Conservation (phyloP, 177 flowering plant genomes). For the Vitis hybrid region DNA sequence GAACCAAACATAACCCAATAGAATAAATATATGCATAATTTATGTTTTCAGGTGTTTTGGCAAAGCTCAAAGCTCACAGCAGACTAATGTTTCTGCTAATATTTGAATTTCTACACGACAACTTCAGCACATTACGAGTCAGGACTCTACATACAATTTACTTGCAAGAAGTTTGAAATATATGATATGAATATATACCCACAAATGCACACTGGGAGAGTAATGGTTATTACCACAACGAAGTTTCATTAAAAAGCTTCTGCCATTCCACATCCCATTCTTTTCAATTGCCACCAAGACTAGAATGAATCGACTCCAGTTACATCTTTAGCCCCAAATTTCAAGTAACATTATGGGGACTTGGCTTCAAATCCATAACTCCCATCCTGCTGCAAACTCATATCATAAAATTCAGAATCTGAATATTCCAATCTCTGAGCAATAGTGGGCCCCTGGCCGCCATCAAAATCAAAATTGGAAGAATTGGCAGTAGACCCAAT, state of each 20-base stretch:
- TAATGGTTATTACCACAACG: neutral
- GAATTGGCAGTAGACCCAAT: no score
- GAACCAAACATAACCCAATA: no score
- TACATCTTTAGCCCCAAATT: neutral
- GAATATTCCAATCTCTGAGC: neutral
- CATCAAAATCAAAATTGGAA: no score
- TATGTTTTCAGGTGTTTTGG: no score
- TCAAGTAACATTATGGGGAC: neutral
- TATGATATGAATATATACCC: neutral
- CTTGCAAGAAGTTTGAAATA: neutral
- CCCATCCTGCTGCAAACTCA: conserved; percentile 55
- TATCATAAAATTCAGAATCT: conserved; percentile 34
- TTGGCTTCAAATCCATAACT: conserved; percentile 32
- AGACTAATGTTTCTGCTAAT: neutral
- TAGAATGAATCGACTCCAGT: conserved; percentile 1
- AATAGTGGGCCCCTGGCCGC: no score
- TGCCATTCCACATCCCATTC: neutral
- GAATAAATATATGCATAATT: no score
- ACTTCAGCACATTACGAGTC: neutral
- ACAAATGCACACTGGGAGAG: neutral
- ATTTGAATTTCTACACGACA: neutral
- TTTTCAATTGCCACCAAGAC: neutral
- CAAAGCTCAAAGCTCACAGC: neutral
- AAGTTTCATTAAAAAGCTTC: neutral
- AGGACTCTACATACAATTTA: neutral